Evolutionary conservation across 2,329 filamentous ascomycete species (phyloP).

Genomic region (Nannizzia gypsea): DNA sequence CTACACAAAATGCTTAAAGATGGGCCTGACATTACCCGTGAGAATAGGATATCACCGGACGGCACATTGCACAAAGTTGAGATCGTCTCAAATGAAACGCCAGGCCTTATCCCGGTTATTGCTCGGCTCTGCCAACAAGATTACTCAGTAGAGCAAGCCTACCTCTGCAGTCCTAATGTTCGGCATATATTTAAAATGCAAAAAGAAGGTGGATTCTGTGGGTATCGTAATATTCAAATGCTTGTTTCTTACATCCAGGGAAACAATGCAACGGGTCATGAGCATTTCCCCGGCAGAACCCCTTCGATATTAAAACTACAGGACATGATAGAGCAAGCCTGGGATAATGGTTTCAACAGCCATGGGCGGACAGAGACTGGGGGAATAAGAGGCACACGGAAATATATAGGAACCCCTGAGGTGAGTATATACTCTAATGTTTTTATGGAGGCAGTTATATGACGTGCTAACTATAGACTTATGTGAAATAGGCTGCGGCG

Average conservation of each 20-base stretch:
- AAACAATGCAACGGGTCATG: slow-evolving; percentile 43
- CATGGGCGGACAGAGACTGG: slow-evolving; percentile 70
- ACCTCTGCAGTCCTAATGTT: slow-evolving; percentile 64
- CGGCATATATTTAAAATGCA: slow-evolving; percentile 71
- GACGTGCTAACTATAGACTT: neutral
- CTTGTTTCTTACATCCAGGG: slow-evolving; percentile 65
- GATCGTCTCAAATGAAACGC: slow-evolving; percentile 36
- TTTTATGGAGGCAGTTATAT: neutral
- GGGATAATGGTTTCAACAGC: slow-evolving; percentile 72
- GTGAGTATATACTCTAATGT: slow-evolving; percentile 33
- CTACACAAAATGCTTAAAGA: slow-evolving; percentile 51
- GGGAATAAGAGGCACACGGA: slow-evolving; percentile 74
- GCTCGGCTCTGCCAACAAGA: slow-evolving; percentile 54
- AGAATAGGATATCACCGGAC: slow-evolving; percentile 39
- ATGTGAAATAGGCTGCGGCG: slow-evolving; percentile 54
- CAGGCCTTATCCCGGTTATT: slow-evolving; percentile 51
- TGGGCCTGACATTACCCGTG: slow-evolving; percentile 44
- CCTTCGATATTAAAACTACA: slow-evolving; percentile 76
- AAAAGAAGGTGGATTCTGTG: slow-evolving; percentile 83
- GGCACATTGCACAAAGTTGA: slow-evolving; percentile 34
- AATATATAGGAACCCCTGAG: slow-evolving; percentile 91
- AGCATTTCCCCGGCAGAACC: slow-evolving; percentile 48
- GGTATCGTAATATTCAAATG: slow-evolving; percentile 93
- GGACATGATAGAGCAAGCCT: slow-evolving; percentile 73
- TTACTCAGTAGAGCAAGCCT: slow-evolving; percentile 54